Base-by-base conservation (phyloP, 2,329 filamentous ascomycete species). In the Alternaria tenuissima region DNA sequence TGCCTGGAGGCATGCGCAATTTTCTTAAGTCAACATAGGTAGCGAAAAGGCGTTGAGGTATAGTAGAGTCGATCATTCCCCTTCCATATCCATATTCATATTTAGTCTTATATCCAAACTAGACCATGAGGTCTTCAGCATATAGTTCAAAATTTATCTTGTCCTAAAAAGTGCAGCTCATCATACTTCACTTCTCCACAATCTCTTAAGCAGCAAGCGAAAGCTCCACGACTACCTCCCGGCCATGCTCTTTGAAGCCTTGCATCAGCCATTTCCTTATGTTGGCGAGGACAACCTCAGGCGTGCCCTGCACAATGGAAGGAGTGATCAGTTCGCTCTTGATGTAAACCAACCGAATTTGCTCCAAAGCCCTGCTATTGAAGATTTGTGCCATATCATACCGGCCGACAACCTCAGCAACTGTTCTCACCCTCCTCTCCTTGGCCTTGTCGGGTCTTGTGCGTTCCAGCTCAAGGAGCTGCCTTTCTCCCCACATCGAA, bases 271-370 rank as follows among this genome's bases (percentile, higher is more conserved):
- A 64, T 0, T 22, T 26, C 26, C 52, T 52, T 0, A 67, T 16
- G 6, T 48, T 46, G 0, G 16, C 14, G 5, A 67, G 22, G 1
- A 68, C 39, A 22, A 46, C 22, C 2, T 58, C 41, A 0, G 64
- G 55, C 5, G 48, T 32, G 12, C 58, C 59, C 1, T 43, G n/a
- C 28, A 86, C 49, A 90, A 89, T 57, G 88, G 91, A 16, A 91
- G 93, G 39, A 1, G 59, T 61, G 79, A 79, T 57, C 70, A 73
- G 20, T 86, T 89, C 42, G 83, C 83, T 51, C 86, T 90, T 66
- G 83, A 94, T 75, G 90, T 90, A 72, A 85, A 91, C n/a, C 93
- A 93, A 78, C 89, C 89, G 56, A 93, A 95, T 72, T 87, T 90
- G 36, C 9, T 41, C 51, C 90, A 96, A 67, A 85, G 91, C 47